Evolutionary conservation across 2,329 filamentous ascomycete genomes (phyloP).

Genomic region (Nemania bipapillata): DNA sequence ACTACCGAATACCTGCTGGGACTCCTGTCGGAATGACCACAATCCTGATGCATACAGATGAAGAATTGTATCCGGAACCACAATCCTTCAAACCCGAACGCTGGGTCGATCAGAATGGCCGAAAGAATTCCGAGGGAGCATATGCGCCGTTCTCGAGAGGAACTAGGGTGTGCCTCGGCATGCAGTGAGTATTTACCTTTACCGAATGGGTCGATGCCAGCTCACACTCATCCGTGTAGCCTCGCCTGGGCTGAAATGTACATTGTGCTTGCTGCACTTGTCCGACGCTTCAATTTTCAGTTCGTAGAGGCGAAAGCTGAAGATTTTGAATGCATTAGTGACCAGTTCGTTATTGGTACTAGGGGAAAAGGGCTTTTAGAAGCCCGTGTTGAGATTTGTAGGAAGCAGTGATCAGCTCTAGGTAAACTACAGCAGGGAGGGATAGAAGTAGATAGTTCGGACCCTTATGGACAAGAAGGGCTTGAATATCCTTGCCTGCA

Average conservation of each 20-base stretch:
- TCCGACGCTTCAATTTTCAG: slow-evolving; percentile 31
- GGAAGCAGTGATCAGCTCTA: no score
- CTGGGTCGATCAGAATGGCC: slow-evolving; percentile 40
- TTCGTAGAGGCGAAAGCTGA: slow-evolving; percentile 9
- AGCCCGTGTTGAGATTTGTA: no score
- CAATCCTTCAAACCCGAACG: slow-evolving; percentile 45
- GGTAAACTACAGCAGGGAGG: no score
- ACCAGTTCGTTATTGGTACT: slow-evolving; percentile 33
- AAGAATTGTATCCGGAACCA: slow-evolving; percentile 40
- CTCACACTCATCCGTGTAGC: slow-evolving; percentile 9
- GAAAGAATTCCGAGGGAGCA: neutral
- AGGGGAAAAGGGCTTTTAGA: slow-evolving; percentile 22
- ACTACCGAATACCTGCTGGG: slow-evolving; percentile 44
- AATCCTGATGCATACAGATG: slow-evolving; percentile 45
- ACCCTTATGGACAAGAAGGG: no score
- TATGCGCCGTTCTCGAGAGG: slow-evolving; percentile 45
- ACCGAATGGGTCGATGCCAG: neutral
- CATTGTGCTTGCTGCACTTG: slow-evolving; percentile 24
- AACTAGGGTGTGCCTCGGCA: slow-evolving; percentile 44
- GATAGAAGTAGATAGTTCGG: no score
- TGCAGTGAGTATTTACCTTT: slow-evolving; percentile 42
- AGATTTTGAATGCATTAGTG: slow-evolving; percentile 29
- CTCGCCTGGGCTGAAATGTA: slow-evolving; percentile 33
- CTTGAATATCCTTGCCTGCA: no score
- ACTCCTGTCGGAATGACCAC: slow-evolving; percentile 48